These are phyloP conservation scores for Argentina anserina DNA, from an alignment of 306 rosid genomes.

Conservation along the genomic window DNA sequence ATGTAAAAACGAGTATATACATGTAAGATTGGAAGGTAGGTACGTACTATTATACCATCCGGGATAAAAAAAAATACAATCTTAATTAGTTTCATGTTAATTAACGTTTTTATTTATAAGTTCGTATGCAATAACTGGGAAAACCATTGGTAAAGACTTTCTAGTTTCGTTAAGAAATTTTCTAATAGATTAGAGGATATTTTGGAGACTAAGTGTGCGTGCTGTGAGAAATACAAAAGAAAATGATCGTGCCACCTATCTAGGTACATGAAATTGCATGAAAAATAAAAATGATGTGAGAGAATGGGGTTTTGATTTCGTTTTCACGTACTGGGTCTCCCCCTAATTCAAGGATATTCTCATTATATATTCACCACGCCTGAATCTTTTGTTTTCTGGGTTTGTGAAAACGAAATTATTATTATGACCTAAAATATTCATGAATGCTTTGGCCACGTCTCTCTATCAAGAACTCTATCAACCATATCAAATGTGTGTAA, in stretches of 20 bases:
- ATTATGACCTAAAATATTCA: slow-evolving; percentile 47
- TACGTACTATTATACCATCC: too few species aligned
- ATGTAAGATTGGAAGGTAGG: too few species aligned
- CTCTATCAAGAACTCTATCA: background rate
- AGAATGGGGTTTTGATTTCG: slow-evolving; percentile 42
- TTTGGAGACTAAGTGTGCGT: slow-evolving; percentile 29
- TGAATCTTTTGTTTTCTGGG: slow-evolving; percentile 44
- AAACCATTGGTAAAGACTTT: background rate
- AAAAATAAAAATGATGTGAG: slow-evolving; percentile 56
- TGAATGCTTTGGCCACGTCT: slow-evolving; percentile 63
- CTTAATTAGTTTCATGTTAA: background rate
- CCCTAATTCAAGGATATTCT: slow-evolving; percentile 77
- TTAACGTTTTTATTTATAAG: background rate
- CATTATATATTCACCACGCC: slow-evolving; percentile 77
- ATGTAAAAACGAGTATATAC: too few species aligned
- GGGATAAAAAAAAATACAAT: background rate
- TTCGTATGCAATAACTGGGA: background rate
- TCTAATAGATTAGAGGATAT: background rate
- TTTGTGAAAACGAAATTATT: slow-evolving; percentile 35
- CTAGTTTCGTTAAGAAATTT: background rate
- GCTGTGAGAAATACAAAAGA: slow-evolving; percentile 34
- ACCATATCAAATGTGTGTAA: background rate
- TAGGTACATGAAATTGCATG: slow-evolving; percentile 56
- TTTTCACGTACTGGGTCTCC: slow-evolving; percentile 42
- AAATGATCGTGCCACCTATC: slow-evolving; percentile 58